phyloP scores from a whole-genome alignment of 306 rosid genomes.

The Prunus armeniaca region DNA sequence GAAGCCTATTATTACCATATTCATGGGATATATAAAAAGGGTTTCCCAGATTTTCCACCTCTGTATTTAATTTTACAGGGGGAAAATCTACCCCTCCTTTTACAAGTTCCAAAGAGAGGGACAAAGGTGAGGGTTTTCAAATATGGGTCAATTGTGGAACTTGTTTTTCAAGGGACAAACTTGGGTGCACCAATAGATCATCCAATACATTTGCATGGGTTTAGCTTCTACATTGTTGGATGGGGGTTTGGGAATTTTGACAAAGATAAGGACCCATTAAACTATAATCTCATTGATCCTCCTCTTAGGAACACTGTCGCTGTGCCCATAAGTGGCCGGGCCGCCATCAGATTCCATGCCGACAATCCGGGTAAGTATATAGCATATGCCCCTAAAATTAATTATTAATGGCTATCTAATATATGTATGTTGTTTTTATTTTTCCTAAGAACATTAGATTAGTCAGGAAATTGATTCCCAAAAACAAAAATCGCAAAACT shows the following conservation, averaged over 20 bases:
- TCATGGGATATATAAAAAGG: conserved; percentile 26
- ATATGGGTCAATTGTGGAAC: conserved; percentile 32
- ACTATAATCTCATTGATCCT: conserved; percentile 55
- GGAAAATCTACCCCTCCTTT: conserved; percentile 15
- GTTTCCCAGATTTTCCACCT: conserved; percentile 40
- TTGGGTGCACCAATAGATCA: conserved; percentile 42
- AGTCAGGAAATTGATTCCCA: no score
- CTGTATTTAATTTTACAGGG: conserved; percentile 39
- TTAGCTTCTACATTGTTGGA: conserved; percentile 46
- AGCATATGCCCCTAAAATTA: neutral
- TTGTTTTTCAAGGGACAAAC: conserved; percentile 50
- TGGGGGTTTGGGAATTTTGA: conserved; percentile 58
- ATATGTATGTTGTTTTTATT: no score
- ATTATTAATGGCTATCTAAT: no score
- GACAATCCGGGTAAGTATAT: conserved; percentile 45
- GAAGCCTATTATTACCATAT: conserved; percentile 44
- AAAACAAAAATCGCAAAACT: no score
- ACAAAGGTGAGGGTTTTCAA: conserved; percentile 39
- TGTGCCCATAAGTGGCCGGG: conserved; percentile 55
- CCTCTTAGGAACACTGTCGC: conserved; percentile 38
- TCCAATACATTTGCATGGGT: conserved; percentile 67
- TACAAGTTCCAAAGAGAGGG: conserved; percentile 26
- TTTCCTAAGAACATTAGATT: no score
- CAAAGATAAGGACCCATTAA: conserved; percentile 27
- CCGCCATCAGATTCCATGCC: conserved; percentile 30